phyloP scores from a whole-genome alignment of 1,139 yeast species.

The Fermentozyma sake region DNA sequence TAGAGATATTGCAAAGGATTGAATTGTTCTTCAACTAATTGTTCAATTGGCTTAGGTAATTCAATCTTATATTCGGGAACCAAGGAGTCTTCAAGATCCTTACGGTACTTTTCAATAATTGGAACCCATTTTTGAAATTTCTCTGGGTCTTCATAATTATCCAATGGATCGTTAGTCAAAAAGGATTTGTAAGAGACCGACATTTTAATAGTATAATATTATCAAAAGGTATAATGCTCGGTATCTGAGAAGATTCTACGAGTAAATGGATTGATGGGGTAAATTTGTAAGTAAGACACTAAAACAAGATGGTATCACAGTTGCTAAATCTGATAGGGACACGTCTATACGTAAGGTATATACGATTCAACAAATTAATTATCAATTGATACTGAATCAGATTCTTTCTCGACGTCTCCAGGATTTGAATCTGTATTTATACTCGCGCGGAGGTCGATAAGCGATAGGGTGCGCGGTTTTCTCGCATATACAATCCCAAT shows the following conservation, averaged over 20 bases:
- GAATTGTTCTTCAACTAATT: constrained; percentile 38
- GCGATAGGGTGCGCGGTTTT: too few relatives aligned
- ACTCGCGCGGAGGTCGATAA: too few relatives aligned
- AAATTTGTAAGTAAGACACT: constrained; percentile 3
- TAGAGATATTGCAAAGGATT: constrained; percentile 43
- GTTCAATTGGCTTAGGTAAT: constrained; percentile 36
- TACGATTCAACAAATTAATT: too few relatives aligned
- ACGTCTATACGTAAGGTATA: too few relatives aligned
- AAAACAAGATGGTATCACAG: neutral
- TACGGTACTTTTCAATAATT: constrained; percentile 45
- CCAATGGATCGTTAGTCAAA: constrained; percentile 29
- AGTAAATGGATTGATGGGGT: neutral
- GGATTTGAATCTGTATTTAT: too few relatives aligned
- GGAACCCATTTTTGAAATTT: constrained; percentile 41
- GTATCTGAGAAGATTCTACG: neutral
- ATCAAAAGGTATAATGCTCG: too few relatives aligned
- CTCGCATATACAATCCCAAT: too few relatives aligned
- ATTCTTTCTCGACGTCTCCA: too few relatives aligned
- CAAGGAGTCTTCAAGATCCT: constrained; percentile 35
- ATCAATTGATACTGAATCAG: too few relatives aligned
- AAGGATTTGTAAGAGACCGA: constrained; percentile 18
- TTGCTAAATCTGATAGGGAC: too few relatives aligned
- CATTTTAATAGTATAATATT: constrained; percentile 3
- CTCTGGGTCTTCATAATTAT: constrained; percentile 34
- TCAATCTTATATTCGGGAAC: constrained; percentile 40